Evolutionary conservation across 768 basidiomycete genomes (phyloP).

Genomic region (Phlegmacium glaucopus): DNA sequence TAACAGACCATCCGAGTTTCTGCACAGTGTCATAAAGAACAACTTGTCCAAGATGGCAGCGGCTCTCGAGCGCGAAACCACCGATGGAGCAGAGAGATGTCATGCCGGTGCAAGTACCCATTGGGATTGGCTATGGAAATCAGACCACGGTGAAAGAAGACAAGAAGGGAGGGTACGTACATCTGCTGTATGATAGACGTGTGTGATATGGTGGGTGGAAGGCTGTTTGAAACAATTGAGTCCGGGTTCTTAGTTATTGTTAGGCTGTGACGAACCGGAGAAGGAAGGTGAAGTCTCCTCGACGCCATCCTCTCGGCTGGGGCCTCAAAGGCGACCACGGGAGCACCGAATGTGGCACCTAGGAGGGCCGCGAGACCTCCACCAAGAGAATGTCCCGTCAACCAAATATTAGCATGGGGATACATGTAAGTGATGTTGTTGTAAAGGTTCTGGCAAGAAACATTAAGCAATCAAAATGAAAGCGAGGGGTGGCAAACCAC

Average conservation of each 20-base stretch:
- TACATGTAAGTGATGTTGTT: conserved; percentile 92
- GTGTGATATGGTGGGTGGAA: conserved; percentile 71
- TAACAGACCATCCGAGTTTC: conserved; percentile 75
- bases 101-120: conserved; percentile 78
- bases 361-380: conserved; percentile 83
- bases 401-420: conserved; percentile 86
- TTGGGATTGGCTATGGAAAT: conserved; percentile 69
- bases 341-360: conserved; percentile 88
- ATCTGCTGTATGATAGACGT: conserved; percentile 91
- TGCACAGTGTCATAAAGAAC: conserved; percentile 85
- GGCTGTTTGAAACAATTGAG: conserved; percentile 40
- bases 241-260: too few species aligned
- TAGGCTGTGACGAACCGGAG: conserved; percentile 54
- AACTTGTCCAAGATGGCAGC: conserved; percentile 86
- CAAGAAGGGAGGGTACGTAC: conserved; percentile 24
- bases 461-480: neutral
- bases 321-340: conserved; percentile 88
- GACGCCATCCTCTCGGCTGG: conserved; percentile 74
- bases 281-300: conserved; percentile 78
- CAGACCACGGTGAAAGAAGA: neutral
- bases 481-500: neutral
- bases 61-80: conserved; percentile 84
- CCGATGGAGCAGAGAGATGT: conserved; percentile 45
- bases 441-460: conserved; percentile 68
- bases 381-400: conserved; percentile 80